Evolutionary conservation across 148 eudicot genomes (phyloP).

Genomic region (Cornus controversa): DNA sequence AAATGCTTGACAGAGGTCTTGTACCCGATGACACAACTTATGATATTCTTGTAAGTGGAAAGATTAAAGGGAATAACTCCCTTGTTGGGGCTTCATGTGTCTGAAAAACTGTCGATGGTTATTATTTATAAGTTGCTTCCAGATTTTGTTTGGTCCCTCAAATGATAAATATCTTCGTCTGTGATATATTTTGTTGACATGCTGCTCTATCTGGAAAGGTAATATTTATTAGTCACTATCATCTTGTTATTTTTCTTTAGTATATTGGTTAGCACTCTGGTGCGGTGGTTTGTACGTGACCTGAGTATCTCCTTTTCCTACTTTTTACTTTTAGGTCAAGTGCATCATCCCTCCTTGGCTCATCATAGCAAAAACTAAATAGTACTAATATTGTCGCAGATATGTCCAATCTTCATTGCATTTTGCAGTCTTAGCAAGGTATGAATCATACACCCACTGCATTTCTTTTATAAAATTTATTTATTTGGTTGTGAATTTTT

Average conservation of each 20-base stretch:
- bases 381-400: not conserved
- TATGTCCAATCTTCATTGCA: not conserved
- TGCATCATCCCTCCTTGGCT: not conserved
- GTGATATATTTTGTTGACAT: not conserved
- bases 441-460: not conserved
- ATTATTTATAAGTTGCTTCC: not conserved
- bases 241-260: too few species aligned
- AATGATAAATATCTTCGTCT: too few species aligned
- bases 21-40: conserved; percentile 57
- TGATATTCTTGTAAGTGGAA: conserved; percentile 64
- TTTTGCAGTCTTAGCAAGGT: not conserved
- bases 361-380: not conserved
- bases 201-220: conserved; percentile 1
- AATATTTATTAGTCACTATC: not conserved
- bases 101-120: conserved; percentile 10
- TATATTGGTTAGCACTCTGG: not conserved
- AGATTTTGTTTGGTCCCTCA: not conserved
- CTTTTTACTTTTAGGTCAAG: not conserved
- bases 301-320: not conserved
- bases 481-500: too few species aligned
- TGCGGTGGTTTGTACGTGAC: not conserved
- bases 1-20: conserved; percentile 76
- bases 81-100: conserved; percentile 15
- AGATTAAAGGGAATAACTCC: conserved; percentile 26
- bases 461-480: too few species aligned